These are phyloP conservation scores for Barbatosphaeria neglecta DNA, from an alignment of 495 filamentous ascomycete genomes.

Conservation along the genomic window DNA sequence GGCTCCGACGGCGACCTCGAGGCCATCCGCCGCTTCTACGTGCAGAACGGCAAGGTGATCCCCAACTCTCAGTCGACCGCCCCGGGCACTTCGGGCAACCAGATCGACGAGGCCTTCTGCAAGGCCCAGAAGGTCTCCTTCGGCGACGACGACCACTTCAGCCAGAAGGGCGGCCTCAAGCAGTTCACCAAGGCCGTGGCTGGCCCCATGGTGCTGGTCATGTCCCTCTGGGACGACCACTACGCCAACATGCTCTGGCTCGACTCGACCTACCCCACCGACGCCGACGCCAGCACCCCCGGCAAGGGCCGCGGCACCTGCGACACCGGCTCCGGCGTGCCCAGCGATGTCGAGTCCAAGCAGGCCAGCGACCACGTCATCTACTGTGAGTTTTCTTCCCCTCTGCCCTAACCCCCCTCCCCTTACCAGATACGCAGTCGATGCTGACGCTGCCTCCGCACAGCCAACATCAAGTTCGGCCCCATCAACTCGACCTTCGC, in stretches of 20 bases:
- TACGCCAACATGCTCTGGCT: slow-evolving; percentile 70
- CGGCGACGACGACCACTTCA: slow-evolving; percentile 48
- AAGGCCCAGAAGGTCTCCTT: slow-evolving; percentile 24
- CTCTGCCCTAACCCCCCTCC: not conserved
- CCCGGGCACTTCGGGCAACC: slow-evolving; percentile 38
- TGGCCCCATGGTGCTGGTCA: slow-evolving; percentile 55
- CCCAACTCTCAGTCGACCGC: slow-evolving; percentile 37
- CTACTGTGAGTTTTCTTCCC: slow-evolving; percentile 17
- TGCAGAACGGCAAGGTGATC: slow-evolving; percentile 53
- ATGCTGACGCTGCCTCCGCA: not conserved
- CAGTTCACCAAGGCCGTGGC: slow-evolving; percentile 42
- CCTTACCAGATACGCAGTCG: not conserved
- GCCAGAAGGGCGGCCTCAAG: slow-evolving; percentile 43
- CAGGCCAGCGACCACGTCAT: slow-evolving; percentile 35
- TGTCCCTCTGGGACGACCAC: slow-evolving; percentile 69
- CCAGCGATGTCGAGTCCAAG: slow-evolving; percentile 41
- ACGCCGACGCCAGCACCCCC: slow-evolving; percentile 28
- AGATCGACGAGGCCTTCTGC: slow-evolving; percentile 12
- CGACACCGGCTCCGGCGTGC: slow-evolving; percentile 43
- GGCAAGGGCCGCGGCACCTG: slow-evolving; percentile 62
- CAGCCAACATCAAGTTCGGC: slow-evolving; percentile 56
- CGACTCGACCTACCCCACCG: slow-evolving; percentile 57
- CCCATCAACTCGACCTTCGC: slow-evolving; percentile 51
- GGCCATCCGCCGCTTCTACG: slow-evolving; percentile 57
- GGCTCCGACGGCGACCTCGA: slow-evolving; percentile 30